A percentile compares a stretch with the other conserved stretches of the same genome.
phyloP scores from a whole-genome alignment of 1,284 basidiomycete genomes.

The Lignosus rhinocerotis region DNA sequence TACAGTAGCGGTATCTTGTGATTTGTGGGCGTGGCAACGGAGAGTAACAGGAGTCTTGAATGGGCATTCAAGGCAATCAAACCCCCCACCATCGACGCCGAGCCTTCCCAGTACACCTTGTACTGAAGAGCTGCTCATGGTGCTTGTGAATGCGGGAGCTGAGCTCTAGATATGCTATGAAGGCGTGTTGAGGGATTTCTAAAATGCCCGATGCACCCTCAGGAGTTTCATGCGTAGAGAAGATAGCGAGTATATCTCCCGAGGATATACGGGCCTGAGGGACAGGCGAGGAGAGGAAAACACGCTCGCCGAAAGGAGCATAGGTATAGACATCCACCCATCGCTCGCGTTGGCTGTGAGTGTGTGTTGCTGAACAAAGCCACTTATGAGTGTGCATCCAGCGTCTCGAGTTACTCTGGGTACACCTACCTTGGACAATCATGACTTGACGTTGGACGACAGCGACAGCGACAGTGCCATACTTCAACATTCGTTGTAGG shows the following conservation, averaged over 20 bases:
- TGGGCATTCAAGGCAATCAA: not conserved
- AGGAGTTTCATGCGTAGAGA: conserved; percentile 43
- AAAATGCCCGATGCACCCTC: conserved; percentile 52
- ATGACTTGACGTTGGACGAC: conserved; percentile 64
- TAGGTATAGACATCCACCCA: conserved; percentile 66
- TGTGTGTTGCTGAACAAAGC: conserved; percentile 45
- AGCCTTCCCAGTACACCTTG: conserved; percentile 5
- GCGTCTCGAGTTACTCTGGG: no score
- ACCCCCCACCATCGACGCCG: conserved; percentile 4
- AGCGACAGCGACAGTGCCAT: conserved; percentile 63
- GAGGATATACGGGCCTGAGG: conserved; percentile 60
- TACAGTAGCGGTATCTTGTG: conserved; percentile 3
- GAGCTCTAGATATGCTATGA: conserved; percentile 53
- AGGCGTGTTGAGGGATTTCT: conserved; percentile 57
- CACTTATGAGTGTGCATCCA: not conserved
- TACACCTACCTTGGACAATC: conserved; percentile 57
- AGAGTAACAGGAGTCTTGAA: not conserved
- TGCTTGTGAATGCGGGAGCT: conserved; percentile 48
- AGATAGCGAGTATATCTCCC: conserved; percentile 55
- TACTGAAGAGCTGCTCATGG: conserved; percentile 47
- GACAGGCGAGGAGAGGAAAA: conserved; percentile 57
- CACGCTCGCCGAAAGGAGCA: conserved; percentile 57
- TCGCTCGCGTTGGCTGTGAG: conserved; percentile 50
- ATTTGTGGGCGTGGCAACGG: no score
- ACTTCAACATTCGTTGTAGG: conserved; percentile 43